Conservation (phyloP, 2,329 filamentous ascomycete genomes). For the Aspergillus fructus region DNA sequence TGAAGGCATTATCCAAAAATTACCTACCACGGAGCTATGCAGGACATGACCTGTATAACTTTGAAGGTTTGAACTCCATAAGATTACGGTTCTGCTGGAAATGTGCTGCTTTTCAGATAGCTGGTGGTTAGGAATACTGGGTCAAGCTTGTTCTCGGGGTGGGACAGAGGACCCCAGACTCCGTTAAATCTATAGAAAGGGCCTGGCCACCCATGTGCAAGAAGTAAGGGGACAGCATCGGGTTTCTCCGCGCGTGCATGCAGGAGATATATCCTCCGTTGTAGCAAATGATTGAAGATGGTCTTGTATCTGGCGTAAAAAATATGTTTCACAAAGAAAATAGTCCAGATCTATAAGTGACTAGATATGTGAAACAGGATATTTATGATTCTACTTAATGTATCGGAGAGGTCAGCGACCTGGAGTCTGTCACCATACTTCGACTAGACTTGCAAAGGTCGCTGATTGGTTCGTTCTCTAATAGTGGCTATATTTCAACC, state of each 20-base stretch:
- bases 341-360: no score
- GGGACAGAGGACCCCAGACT: constrained; percentile 1
- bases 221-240: constrained; percentile 7
- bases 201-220: constrained; percentile 13
- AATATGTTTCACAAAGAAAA: no score
- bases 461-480: not conserved
- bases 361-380: not conserved
- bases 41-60: no score
- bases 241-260: not conserved
- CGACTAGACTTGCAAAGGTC: not conserved
- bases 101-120: no score
- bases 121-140: not conserved
- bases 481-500: constrained; percentile 8
- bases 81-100: no score
- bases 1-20: no score
- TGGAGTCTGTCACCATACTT: not conserved
- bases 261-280: constrained; percentile 1
- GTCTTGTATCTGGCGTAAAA: no score
- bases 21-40: no score
- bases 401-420: no score
- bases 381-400: not conserved
- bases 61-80: no score
- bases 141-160: not conserved
- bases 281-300: no score
- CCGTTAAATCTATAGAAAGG: constrained; percentile 12